phyloP scores from a whole-genome alignment of 2,329 filamentous ascomycete species.

The Bipolaris gigantea region DNA sequence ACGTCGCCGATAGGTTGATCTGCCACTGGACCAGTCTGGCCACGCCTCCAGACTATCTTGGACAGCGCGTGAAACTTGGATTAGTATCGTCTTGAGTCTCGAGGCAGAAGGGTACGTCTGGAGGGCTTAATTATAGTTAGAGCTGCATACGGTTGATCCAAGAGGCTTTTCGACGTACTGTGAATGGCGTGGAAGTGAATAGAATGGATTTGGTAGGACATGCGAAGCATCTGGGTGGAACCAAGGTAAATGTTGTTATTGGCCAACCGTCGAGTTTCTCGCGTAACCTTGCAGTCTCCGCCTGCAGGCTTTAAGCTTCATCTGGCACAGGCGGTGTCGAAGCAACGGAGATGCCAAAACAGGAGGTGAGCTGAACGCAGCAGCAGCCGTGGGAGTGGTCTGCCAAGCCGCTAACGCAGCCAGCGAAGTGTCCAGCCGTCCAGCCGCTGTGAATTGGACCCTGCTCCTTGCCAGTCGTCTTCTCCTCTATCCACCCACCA shows the following conservation, averaged over 20 bases:
- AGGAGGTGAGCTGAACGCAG: not conserved
- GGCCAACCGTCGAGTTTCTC: not conserved
- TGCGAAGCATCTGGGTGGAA: not conserved
- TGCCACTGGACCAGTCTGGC: constrained; percentile 14
- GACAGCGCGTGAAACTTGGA: constrained; percentile 16
- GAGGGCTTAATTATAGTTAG: constrained; percentile 22
- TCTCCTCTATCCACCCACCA: not conserved
- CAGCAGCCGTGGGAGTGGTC: not conserved
- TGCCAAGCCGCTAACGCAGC: constrained; percentile 3
- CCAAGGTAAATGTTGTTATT: not conserved
- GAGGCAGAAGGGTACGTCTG: not conserved
- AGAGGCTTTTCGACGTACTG: constrained; percentile 14
- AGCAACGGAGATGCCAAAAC: constrained; percentile 1
- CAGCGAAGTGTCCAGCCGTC: not conserved
- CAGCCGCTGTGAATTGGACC: not conserved
- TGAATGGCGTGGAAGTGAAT: constrained; percentile 10
- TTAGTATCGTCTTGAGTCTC: constrained; percentile 20
- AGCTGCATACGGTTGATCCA: constrained; percentile 21
- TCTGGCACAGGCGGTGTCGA: constrained; percentile 5
- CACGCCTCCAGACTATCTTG: constrained; percentile 8
- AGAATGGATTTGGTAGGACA: constrained; percentile 5
- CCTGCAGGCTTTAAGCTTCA: constrained; percentile 1
- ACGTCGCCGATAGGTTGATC: constrained; percentile 16
- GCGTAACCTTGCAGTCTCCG: constrained; percentile 8
- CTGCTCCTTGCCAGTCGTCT: not conserved